Conservation (phyloP, 1,284 basidiomycete species). For the Melanopsichium pennsylvanicum region DNA sequence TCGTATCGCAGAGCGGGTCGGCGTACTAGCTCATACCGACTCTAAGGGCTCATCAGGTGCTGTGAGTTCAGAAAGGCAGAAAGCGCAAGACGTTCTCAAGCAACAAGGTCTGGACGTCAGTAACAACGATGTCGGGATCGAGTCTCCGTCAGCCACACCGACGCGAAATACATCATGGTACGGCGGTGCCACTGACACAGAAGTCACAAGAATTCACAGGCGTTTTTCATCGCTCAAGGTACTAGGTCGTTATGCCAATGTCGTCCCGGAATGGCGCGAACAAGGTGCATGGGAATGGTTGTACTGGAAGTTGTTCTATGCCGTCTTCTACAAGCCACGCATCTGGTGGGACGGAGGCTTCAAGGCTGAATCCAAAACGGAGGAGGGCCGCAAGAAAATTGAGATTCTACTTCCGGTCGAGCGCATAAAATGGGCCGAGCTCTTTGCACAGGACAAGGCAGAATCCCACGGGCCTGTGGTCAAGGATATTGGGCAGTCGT, state of each 20-base stretch:
- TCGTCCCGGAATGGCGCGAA: constrained; percentile 69
- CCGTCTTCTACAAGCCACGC: constrained; percentile 41
- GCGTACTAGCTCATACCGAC: constrained; percentile 23
- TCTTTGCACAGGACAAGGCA: constrained; percentile 9
- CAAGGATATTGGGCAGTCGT: constrained; percentile 9
- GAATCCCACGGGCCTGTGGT: neutral
- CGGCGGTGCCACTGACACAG: constrained; percentile 52
- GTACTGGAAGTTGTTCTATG: constrained; percentile 49
- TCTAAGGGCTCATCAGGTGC: constrained; percentile 1
- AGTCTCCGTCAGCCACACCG: constrained; percentile 1
- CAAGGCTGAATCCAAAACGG: constrained; percentile 41
- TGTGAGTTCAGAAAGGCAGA: neutral
- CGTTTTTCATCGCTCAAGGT: constrained; percentile 60
- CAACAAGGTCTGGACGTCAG: constrained; percentile 8
- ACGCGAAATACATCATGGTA: constrained; percentile 38
- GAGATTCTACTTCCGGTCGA: constrained; percentile 47
- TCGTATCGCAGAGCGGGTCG: constrained; percentile 31
- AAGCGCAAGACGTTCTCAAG: constrained; percentile 13
- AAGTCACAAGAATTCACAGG: constrained; percentile 66
- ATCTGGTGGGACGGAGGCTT: constrained; percentile 63
- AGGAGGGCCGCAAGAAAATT: constrained; percentile 35
- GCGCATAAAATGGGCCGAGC: constrained; percentile 39
- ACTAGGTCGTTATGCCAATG: constrained; percentile 66
- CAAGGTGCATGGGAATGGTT: constrained; percentile 67
- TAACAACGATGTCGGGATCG: constrained; percentile 1